These are phyloP conservation scores for Leccinum arenicola DNA, from an alignment of 768 basidiomycete genomes.

Conservation along the genomic window DNA sequence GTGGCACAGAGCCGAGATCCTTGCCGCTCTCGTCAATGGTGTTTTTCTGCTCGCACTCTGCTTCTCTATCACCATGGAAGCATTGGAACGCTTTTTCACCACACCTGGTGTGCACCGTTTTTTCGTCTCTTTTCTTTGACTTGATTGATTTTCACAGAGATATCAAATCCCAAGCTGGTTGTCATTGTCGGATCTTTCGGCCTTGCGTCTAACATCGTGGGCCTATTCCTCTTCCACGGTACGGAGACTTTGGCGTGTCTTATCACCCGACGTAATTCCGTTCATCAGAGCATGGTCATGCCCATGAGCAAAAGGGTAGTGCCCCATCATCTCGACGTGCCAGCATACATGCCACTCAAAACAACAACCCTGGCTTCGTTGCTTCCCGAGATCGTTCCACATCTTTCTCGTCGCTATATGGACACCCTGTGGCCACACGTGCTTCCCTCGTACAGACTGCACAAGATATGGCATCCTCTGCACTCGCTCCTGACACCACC, in stretches of 20 bases:
- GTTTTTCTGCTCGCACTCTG: slow-evolving; percentile 96
- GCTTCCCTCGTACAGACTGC: slow-evolving; percentile 80
- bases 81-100: slow-evolving; percentile 84
- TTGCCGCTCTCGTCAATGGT: slow-evolving; percentile 93
- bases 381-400: slow-evolving; percentile 34
- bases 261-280: slow-evolving; percentile 8
- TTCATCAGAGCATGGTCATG: slow-evolving; percentile 62
- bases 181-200: slow-evolving; percentile 90
- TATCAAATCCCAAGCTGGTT: slow-evolving; percentile 83
- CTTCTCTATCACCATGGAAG: slow-evolving; percentile 93
- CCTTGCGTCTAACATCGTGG: slow-evolving; percentile 87
- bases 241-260: slow-evolving; percentile 17
- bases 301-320: slow-evolving; percentile 43
- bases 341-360: slow-evolving; percentile 31
- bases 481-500: slow-evolving; percentile 7
- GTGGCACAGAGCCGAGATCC: slow-evolving; percentile 98
- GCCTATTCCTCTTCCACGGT: slow-evolving; percentile 96
- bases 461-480: slow-evolving; percentile 62
- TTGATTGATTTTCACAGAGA: slow-evolving; percentile 49
- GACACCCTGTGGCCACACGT: slow-evolving; percentile 69
- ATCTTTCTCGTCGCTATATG: slow-evolving; percentile 65
- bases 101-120: slow-evolving; percentile 55
- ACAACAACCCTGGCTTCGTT: slow-evolving; percentile 22
- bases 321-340: slow-evolving; percentile 37
- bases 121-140: slow-evolving; percentile 1